Evolutionary conservation across 1,139 yeast species (phyloP).

Genomic region (Candida sp.): DNA sequence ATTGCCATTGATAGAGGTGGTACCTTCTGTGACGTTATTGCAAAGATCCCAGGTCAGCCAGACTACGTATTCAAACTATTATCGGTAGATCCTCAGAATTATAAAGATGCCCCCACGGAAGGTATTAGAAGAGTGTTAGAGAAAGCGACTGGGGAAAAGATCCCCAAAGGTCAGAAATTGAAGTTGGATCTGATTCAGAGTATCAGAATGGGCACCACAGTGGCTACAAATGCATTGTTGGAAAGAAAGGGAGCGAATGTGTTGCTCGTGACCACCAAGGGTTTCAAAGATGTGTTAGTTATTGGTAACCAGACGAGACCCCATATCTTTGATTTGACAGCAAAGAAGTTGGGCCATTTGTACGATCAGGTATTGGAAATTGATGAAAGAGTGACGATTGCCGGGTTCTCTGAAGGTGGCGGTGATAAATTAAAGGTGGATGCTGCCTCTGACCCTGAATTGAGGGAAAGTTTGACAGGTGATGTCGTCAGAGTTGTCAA

Average conservation of each 20-base stretch:
- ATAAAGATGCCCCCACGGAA: slow-evolving; percentile 89
- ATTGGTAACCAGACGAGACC: slow-evolving; percentile 49
- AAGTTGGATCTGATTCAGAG: slow-evolving; percentile 32
- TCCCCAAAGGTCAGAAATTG: slow-evolving; percentile 46
- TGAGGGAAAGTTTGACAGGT: slow-evolving; percentile 38
- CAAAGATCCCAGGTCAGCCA: slow-evolving; percentile 46
- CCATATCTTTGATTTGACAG: slow-evolving; percentile 41
- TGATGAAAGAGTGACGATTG: slow-evolving; percentile 48
- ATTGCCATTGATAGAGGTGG: slow-evolving; percentile 70
- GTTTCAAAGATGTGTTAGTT: slow-evolving; percentile 50
- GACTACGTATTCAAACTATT: slow-evolving; percentile 63
- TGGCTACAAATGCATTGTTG: slow-evolving; percentile 44
- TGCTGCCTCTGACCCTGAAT: slow-evolving; percentile 23
- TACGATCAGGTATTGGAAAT: slow-evolving; percentile 40
- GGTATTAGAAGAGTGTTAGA: slow-evolving; percentile 85
- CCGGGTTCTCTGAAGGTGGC: slow-evolving; percentile 45
- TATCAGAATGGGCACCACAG: slow-evolving; percentile 45
- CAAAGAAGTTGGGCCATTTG: slow-evolving; percentile 39
- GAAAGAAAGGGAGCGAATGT: slow-evolving; percentile 58
- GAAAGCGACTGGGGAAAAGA: slow-evolving; percentile 49
- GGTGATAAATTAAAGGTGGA: slow-evolving; percentile 30
- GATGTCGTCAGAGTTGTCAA: slow-evolving; percentile 36
- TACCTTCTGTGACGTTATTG: slow-evolving; percentile 84
- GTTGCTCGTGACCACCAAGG: slow-evolving; percentile 53
- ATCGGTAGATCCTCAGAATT: slow-evolving; percentile 88